Evolutionary conservation across 179 eudicot genomes (phyloP).

Genomic region (Amaranthus tricolor): DNA sequence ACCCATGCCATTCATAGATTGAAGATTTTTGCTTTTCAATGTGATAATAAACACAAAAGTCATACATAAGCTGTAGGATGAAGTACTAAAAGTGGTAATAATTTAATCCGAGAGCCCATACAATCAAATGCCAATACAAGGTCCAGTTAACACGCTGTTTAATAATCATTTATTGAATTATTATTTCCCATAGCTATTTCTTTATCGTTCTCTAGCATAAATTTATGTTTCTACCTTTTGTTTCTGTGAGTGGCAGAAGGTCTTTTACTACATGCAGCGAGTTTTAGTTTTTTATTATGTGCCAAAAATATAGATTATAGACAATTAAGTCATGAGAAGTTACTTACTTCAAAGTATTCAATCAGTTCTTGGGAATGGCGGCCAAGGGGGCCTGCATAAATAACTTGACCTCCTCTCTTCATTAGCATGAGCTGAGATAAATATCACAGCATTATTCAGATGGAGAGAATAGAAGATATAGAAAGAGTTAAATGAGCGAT

Average conservation of each 20-base stretch:
- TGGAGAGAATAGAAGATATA: neutral
- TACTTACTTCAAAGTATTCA: constrained; percentile 29
- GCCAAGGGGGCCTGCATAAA: constrained; percentile 34
- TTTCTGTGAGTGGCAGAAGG: neutral
- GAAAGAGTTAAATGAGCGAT: neutral
- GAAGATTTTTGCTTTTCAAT: neutral
- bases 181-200: neutral
- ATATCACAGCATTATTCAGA: neutral
- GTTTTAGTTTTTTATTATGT: neutral
- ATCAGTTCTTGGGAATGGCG: constrained; percentile 22
- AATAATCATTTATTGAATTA: neutral
- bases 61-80: neutral
- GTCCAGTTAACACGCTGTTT: neutral
- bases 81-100: neutral
- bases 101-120: neutral
- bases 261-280: neutral
- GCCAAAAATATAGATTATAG: neutral
- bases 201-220: too few relatives aligned
- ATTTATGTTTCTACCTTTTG: neutral
- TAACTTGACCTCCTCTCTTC: constrained; percentile 33
- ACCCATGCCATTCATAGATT: neutral
- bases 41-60: neutral
- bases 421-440: constrained; percentile 26
- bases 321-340: neutral
- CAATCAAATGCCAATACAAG: neutral